Conservation (phyloP, 768 basidiomycete genomes). For the Zangia roseola region DNA sequence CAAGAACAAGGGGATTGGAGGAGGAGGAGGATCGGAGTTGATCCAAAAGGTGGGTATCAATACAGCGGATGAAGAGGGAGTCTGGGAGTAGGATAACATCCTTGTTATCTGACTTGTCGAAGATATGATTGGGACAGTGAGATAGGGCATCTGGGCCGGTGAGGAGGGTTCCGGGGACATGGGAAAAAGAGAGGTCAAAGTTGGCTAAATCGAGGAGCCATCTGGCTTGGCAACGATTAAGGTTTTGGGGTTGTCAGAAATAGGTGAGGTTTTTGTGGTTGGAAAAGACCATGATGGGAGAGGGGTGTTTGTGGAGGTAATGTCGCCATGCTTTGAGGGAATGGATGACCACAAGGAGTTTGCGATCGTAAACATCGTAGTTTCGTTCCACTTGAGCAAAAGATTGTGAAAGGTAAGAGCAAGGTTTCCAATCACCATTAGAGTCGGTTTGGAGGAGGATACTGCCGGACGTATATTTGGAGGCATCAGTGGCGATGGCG, state of each 20-base stretch:
- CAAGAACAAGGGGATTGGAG: background rate
- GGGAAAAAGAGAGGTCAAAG: no score
- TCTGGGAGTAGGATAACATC: slow-evolving; percentile 1
- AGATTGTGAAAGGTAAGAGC: no score
- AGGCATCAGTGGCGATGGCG: slow-evolving; percentile 1
- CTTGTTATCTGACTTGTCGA: background rate
- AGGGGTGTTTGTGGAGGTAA: slow-evolving; percentile 30
- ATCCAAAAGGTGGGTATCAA: no score
- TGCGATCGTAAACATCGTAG: slow-evolving; percentile 29
- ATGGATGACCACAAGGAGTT: slow-evolving; percentile 33
- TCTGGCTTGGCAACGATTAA: no score
- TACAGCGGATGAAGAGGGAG: background rate
- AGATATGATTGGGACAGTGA: no score
- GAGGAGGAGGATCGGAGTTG: background rate
- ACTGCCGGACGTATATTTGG: background rate
- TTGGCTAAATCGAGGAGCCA: no score
- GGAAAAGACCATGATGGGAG: background rate
- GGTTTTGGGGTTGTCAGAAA: no score
- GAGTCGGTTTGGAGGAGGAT: background rate
- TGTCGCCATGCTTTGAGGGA: slow-evolving; percentile 18
- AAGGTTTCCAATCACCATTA: background rate
- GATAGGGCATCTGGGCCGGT: no score
- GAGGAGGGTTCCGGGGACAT: no score
- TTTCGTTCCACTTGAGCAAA: no score
- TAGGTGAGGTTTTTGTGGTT: slow-evolving; percentile 32